Evolutionary conservation across 1,284 basidiomycete genomes (phyloP), one percentile per base, ranked within the genome.

Genomic region (Leucoagaricus sp.): DNA sequence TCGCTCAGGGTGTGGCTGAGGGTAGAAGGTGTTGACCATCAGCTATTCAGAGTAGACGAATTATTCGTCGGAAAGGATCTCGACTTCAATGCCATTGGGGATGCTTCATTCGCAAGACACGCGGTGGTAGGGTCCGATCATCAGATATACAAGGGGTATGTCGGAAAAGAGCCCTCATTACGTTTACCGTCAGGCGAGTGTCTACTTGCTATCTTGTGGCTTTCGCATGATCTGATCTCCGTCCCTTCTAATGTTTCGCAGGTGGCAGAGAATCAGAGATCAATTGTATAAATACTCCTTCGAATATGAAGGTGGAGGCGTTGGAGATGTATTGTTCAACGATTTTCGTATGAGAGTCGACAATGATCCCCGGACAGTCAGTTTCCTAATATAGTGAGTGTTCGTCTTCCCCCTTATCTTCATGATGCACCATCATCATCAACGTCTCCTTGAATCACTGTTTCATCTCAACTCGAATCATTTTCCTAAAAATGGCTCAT

Each of bases 1-100:
- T 76, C 79, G 12, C 68, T 86, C 28, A 81, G 84, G 0, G 79
- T 85, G 15, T 86, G 84, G 84, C 67, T 86, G 36, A 75, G 80
- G 9, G 74, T 73, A 3, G 76, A 76, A 34, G 75, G 72, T 9
- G 68, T 82, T 21, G 81, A 85, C 57, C 85, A 85, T 57, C 77
- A 82, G 26, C 55, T 86, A 45, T 86, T 86, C 61, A 75, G 76
- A 38, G 80, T 81, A 19, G 82, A 83, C 60, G 80, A 84, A 21
- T 63, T 86, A 23, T 85, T 82, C 82, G 67, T 86, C 7, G 83
- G 80, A 10, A 80, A 73, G 63, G 82, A 86, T 61, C 81, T 81
- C 3, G 81, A 86, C 62, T 86, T 86, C 64, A 67, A 71, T 41
- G 70, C 77, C 1, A 77, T 86, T 40, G 68, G 71, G n/a, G 55